Base-by-base conservation (phyloP, 2,329 filamentous ascomycete genomes). In the Venturia asperata region DNA sequence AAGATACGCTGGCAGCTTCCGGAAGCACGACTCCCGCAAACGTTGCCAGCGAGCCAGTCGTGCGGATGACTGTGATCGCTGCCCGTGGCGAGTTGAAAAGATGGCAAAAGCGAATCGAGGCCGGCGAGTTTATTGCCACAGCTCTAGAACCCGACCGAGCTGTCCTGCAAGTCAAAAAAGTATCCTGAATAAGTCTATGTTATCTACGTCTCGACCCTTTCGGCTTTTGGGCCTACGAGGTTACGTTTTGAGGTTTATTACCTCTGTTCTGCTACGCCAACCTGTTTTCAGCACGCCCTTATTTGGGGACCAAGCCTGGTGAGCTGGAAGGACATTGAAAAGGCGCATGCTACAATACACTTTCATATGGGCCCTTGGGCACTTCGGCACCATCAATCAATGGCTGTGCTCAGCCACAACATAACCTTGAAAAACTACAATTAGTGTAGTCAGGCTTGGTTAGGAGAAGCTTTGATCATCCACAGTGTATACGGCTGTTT, bases 31-130 rank as follows among this genome's bases (percentile, higher is more conserved):
- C 68, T 64, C 70, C 69, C 13, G 58, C 68, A n/a, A 62, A 65
- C 19, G 81, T 85, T 43, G 83, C 83, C 71, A 76, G 80, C 43
- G 78, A 87, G 60, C 75, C 81, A 1, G 76, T 81, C 19, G 74
- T 91, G 68, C 81, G 89, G 64, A 88, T 92, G 85, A 92, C 90
- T 0, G 80, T 93, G 66, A 88, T 93, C 15, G 79, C 91, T 27
- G 89, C 87, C 4, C 82, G 87, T 45, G 88, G 87, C 68, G 89
- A 92, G 77, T 87, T 87, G 68, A 84, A 79, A 27, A 90, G 88
- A 75, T 93, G 89, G 89, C 87, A 86, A 75, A 91, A 88, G 79
- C 85, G 83, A 74, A 78, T 91, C 17, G 86, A 90, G 73, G 76
- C 75, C 0, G 83, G 82, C 1, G 82, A 81, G 0, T 78, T 74